A percentile compares a stretch with the other conserved stretches of the same genome.
phyloP scores from a whole-genome alignment of 441 rosid species.

The Kokia cookei region DNA sequence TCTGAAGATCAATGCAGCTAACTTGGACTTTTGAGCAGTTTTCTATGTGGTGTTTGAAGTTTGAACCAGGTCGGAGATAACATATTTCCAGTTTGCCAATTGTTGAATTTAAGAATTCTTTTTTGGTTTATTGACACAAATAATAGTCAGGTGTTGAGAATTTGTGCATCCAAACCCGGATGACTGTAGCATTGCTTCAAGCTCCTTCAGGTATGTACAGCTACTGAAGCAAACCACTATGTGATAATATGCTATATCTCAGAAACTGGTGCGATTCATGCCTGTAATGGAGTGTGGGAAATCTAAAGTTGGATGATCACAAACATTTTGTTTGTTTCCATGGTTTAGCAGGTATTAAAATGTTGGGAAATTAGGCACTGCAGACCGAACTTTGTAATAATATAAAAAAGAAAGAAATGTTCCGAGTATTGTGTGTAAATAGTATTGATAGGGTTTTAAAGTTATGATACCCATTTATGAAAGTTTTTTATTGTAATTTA shows the following conservation, averaged over 20 bases:
- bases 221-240: not conserved
- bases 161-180: not conserved
- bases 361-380: not conserved
- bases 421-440: not conserved
- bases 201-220: slow-evolving; percentile 1
- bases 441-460: not conserved
- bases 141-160: not conserved
- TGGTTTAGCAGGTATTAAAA: not conserved
- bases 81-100: not conserved
- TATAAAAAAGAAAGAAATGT: not conserved
- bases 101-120: not conserved
- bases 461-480: not conserved
- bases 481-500: not conserved
- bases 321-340: not conserved
- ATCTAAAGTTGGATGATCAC: not conserved
- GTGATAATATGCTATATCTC: not conserved
- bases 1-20: not conserved
- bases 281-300: not conserved
- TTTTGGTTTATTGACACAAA: not conserved
- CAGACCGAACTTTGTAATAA: not conserved
- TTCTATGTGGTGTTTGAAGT: slow-evolving; percentile 1
- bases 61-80: not conserved
- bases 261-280: not conserved
- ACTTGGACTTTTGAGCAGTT: not conserved
- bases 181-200: not conserved